Evolutionary conservation across 2,329 filamentous ascomycete genomes (phyloP).

Genomic region (Aureobasidium sp.): DNA sequence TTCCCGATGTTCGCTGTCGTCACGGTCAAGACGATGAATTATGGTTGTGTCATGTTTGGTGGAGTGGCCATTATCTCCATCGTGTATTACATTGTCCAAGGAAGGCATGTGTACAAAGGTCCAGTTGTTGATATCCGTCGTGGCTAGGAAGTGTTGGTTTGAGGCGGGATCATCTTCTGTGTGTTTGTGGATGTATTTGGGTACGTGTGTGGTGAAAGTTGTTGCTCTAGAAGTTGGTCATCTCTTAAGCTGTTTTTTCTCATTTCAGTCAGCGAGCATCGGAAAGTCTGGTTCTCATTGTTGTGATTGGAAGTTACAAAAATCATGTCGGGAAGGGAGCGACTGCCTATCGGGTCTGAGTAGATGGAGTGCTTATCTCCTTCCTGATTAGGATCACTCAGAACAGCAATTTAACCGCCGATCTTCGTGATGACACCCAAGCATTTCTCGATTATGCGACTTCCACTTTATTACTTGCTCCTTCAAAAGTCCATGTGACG

Average conservation of each 20-base stretch:
- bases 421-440: not conserved
- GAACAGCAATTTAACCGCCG: not conserved
- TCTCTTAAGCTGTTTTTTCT: not conserved
- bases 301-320: too few relatives aligned
- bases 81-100: constrained; percentile 11
- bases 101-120: constrained; percentile 15
- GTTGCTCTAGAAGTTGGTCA: not conserved
- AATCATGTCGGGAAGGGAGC: too few relatives aligned
- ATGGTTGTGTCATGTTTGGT: constrained; percentile 15
- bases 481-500: too few relatives aligned
- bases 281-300: too few relatives aligned
- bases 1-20: constrained; percentile 18
- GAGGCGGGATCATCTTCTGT: not conserved
- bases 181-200: not conserved
- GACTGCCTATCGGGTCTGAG: too few relatives aligned
- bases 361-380: not conserved
- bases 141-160: not conserved
- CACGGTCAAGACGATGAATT: constrained; percentile 16
- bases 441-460: not conserved
- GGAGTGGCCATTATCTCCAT: constrained; percentile 15
- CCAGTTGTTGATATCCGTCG: constrained; percentile 14
- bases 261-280: too few relatives aligned
- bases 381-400: not conserved
- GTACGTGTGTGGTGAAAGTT: not conserved
- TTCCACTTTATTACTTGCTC: too few relatives aligned